Evolutionary conservation across 2,329 filamentous ascomycete genomes (phyloP), one percentile per base, ranked within the genome.

Genomic region (Dothidotthia symphoricarpi): DNA sequence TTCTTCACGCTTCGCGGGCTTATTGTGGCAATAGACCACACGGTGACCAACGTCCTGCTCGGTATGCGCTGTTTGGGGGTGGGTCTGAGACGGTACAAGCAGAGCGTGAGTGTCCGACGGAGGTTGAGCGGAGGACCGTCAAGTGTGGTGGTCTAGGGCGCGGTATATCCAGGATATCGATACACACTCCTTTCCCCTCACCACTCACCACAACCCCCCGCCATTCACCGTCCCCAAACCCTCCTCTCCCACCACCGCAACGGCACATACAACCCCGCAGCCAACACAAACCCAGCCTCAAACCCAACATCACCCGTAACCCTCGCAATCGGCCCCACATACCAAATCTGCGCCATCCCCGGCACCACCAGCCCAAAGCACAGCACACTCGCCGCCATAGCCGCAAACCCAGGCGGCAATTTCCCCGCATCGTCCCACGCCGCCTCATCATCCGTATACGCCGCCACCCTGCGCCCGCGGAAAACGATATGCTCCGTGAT

Each of bases 231-330:
- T 11, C 52, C 49, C 24, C 31, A 51, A 13, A 45, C 28, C 40
- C 37, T 60, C 34, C 42, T 64, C 59, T 75, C 72, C 27, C 70
- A 15, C 33, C 50, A 53, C 24, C 72, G 57, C 25, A 74, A 53
- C 3, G 71, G 71, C 6, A 73, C 39, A 45, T 75, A 75, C 16
- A 74, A 46, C 38, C 70, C 28, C n/a, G 62, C 63, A 7, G 68
- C 69, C 9, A 75, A 56, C 17, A 71, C 70, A 53, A 83, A 76
- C 0, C 80, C 80, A 58, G 81, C 64, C 67, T 85, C 81, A 40
- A 85, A 83, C 0, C 81, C 82, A 57, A 85, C 77, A 47, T 85
- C 81, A 0, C 81, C 81, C 9, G 80, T 81, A 24, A 52, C 73
- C 60, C 72, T 63, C 0, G 79, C 80, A 49, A 83, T 76, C 0